Percentiles rank a stretch among this genome's conserved stretches.
Evolutionary conservation across 2,329 filamentous ascomycete genomes (phyloP).

Genomic region (Incumbomyces delicatus): DNA sequence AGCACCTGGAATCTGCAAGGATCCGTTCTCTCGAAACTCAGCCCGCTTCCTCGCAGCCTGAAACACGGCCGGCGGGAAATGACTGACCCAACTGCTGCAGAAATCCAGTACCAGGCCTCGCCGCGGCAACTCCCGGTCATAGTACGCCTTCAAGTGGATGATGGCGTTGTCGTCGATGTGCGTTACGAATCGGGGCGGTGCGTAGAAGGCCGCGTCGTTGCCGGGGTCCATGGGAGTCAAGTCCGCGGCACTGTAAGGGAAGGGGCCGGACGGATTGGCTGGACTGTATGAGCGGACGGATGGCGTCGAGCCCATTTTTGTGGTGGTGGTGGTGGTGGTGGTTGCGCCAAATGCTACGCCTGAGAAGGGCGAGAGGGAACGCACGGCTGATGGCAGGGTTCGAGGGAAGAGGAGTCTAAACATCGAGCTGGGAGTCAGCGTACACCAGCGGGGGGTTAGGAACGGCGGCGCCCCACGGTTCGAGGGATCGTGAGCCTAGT

Average conservation of each 20-base stretch:
- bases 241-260: slow-evolving; percentile 20
- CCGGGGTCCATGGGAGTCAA: slow-evolving; percentile 21
- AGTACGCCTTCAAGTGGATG: slow-evolving; percentile 36
- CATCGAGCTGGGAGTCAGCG: too few relatives aligned
- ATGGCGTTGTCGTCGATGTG: slow-evolving; percentile 46
- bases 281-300: slow-evolving; percentile 14
- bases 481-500: too few relatives aligned
- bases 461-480: too few relatives aligned
- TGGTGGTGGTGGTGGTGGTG: slow-evolving; percentile 8
- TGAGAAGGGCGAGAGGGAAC: slow-evolving; percentile 14
- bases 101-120: slow-evolving; percentile 39
- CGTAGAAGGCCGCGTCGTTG: slow-evolving; percentile 21
- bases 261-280: slow-evolving; percentile 12
- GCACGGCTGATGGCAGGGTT: background rate
- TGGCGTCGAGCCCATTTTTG: background rate
- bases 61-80: slow-evolving; percentile 28
- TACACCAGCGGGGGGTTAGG: too few relatives aligned
- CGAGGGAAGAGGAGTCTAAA: slow-evolving; percentile 5
- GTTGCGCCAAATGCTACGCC: slow-evolving; percentile 10
- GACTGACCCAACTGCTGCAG: slow-evolving; percentile 42
- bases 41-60: background rate
- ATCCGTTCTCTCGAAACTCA: background rate
- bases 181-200: slow-evolving; percentile 39
- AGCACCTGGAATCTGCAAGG: slow-evolving; percentile 14
- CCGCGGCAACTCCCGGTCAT: slow-evolving; percentile 32